Percentiles rank a stretch among this genome's conserved stretches.
Conservation (phyloP, 768 basidiomycete genomes). For the Lentinula aciculospora region DNA sequence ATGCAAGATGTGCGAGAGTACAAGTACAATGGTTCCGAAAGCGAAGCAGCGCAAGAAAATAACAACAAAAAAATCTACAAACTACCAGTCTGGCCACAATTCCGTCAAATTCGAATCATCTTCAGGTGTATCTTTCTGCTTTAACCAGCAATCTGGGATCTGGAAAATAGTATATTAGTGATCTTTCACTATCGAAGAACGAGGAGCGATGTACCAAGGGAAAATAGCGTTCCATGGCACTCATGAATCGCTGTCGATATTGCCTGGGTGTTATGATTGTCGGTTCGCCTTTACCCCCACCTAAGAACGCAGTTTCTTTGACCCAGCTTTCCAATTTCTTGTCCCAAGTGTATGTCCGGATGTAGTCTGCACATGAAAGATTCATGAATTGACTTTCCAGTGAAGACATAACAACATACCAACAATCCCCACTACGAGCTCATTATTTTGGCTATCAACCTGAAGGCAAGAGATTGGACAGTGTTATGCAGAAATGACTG, state of each 20-base stretch:
- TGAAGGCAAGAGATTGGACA: slow-evolving; percentile 13
- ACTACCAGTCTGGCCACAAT: slow-evolving; percentile 62
- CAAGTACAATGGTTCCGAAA: not conserved
- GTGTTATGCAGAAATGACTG: not conserved
- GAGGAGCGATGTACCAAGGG: slow-evolving; percentile 52
- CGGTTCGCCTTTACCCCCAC: slow-evolving; percentile 83
- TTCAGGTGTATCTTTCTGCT: slow-evolving; percentile 72
- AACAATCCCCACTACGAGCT: slow-evolving; percentile 95
- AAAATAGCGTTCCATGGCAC: slow-evolving; percentile 88
- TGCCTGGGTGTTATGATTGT: slow-evolving; percentile 96
- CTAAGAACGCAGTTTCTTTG: slow-evolving; percentile 90
- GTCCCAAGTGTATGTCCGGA: slow-evolving; percentile 97
- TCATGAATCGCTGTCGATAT: slow-evolving; percentile 82
- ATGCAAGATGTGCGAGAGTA: not conserved
- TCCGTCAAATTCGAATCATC: slow-evolving; percentile 61
- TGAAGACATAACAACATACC: slow-evolving; percentile 45
- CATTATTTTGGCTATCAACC: slow-evolving; percentile 84
- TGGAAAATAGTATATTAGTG: slow-evolving; percentile 19
- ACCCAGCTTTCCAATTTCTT: slow-evolving; percentile 99
- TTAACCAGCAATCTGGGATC: slow-evolving; percentile 92
- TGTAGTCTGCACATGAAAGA: slow-evolving; percentile 58
- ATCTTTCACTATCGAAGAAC: not conserved
- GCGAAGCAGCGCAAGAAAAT: not conserved
- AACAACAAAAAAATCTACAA: not conserved
- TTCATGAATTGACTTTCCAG: not conserved